These are phyloP conservation scores for Periconia macrospinosa DNA, from an alignment of 2,329 filamentous ascomycete species.

Conservation along the genomic window DNA sequence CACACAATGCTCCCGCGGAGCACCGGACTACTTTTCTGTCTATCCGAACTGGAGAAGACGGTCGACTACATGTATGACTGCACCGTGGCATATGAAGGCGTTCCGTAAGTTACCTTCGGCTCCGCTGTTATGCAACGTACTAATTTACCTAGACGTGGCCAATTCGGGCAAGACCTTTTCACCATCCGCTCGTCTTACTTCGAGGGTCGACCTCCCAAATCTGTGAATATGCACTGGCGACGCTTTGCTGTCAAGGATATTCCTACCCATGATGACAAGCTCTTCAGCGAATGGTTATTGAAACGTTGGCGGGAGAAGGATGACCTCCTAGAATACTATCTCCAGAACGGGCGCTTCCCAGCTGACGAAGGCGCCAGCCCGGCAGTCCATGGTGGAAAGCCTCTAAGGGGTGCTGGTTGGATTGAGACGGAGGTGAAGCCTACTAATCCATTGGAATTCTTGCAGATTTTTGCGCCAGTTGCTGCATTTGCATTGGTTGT, in stretches of 20 bases:
- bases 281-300: constrained; percentile 81
- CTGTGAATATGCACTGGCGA: constrained; percentile 95
- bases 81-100: constrained; percentile 91
- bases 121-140: neutral
- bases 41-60: constrained; percentile 72
- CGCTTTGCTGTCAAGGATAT: constrained; percentile 80
- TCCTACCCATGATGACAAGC: constrained; percentile 70
- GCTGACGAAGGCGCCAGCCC: constrained; percentile 51
- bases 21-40: constrained; percentile 78
- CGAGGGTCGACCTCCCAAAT: constrained; percentile 85
- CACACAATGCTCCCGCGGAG: constrained; percentile 77
- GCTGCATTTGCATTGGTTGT: constrained; percentile 40
- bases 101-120: constrained; percentile 68
- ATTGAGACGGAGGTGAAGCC: constrained; percentile 53
- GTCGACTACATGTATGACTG: constrained; percentile 89
- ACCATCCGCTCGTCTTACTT: constrained; percentile 85
- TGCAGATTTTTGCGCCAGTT: constrained; percentile 48
- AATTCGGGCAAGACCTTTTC: constrained; percentile 85
- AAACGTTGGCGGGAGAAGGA: constrained; percentile 93
- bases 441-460: constrained; percentile 42
- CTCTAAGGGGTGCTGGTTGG: constrained; percentile 42
- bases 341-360: constrained; percentile 76
- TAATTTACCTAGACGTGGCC: constrained; percentile 41
- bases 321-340: constrained; percentile 77
- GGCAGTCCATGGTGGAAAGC: constrained; percentile 17